phyloP scores from a whole-genome alignment of 2,329 filamentous ascomycete species.

The Talaromyces pinophilus region DNA sequence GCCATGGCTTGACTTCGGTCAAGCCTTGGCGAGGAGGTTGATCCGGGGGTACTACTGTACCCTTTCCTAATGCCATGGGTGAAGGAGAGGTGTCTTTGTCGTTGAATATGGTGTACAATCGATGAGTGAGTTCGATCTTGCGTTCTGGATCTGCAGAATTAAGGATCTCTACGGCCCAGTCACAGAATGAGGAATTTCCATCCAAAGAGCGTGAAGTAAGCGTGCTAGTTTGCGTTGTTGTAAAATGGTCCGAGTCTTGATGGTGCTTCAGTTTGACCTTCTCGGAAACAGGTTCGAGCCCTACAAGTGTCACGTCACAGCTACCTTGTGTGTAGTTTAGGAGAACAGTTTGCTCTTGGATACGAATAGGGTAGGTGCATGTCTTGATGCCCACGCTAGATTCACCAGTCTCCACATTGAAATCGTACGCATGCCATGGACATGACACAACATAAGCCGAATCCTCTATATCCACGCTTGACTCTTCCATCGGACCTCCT shows the following conservation, averaged over 20 bases:
- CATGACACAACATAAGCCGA: constrained; percentile 51
- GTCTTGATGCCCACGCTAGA: constrained; percentile 52
- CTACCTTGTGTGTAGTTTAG: constrained; percentile 36
- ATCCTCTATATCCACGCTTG: constrained; percentile 51
- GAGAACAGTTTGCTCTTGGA: constrained; percentile 39
- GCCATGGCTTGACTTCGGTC: constrained; percentile 41
- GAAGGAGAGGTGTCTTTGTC: constrained; percentile 41
- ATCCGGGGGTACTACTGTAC: constrained; percentile 40
- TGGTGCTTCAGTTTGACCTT: constrained; percentile 46
- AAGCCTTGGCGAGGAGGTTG: constrained; percentile 47
- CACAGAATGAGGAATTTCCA: constrained; percentile 48
- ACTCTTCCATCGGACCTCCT: constrained; percentile 50
- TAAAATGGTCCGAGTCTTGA: constrained; percentile 31
- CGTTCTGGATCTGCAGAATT: constrained; percentile 50
- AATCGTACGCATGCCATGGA: constrained; percentile 54
- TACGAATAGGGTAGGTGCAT: constrained; percentile 49
- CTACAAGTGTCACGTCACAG: constrained; percentile 32
- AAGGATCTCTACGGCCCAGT: constrained; percentile 51
- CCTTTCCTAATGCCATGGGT: constrained; percentile 47
- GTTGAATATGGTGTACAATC: constrained; percentile 47
- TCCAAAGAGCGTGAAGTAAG: constrained; percentile 37
- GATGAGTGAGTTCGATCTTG: constrained; percentile 51
- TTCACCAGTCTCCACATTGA: constrained; percentile 53
- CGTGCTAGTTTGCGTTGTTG: constrained; percentile 21
- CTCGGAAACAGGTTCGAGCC: constrained; percentile 49